Conservation (phyloP, 192 early-diverging fungal genomes). For the Linnemannia zychae region DNA sequence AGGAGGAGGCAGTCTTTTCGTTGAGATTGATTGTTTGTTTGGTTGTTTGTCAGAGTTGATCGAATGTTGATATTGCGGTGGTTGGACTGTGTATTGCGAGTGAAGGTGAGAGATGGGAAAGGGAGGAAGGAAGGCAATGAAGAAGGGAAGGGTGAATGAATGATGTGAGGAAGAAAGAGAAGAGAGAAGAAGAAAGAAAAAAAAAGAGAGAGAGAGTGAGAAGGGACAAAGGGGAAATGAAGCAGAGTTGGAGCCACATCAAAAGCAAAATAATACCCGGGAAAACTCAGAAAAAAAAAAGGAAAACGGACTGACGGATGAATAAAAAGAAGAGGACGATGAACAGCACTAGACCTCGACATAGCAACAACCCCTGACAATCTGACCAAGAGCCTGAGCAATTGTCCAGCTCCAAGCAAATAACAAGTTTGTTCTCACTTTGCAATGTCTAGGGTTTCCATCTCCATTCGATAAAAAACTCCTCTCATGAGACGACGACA, state of each 20-base stretch:
- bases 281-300: slow-evolving; percentile 7
- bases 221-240: background rate
- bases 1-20: background rate
- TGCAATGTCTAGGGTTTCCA: too few species aligned
- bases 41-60: background rate
- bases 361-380: background rate
- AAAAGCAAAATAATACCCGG: slow-evolving; percentile 7
- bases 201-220: background rate
- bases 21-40: background rate
- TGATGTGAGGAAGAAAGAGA: background rate
- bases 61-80: background rate
- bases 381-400: background rate
- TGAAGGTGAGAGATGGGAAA: background rate
- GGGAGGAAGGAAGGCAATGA: background rate
- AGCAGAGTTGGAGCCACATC: background rate
- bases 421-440: background rate
- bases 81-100: too few species aligned
- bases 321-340: background rate
- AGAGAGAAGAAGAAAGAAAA: background rate
- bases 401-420: background rate
- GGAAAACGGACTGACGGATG: background rate
- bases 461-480: too few species aligned
- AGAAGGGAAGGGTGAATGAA: background rate
- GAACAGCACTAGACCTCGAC: too few species aligned
- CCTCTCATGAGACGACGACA: too few species aligned